These are phyloP conservation scores for Ophiostoma fasciatum DNA, from an alignment of 2,329 filamentous ascomycete species.

Conservation along the genomic window DNA sequence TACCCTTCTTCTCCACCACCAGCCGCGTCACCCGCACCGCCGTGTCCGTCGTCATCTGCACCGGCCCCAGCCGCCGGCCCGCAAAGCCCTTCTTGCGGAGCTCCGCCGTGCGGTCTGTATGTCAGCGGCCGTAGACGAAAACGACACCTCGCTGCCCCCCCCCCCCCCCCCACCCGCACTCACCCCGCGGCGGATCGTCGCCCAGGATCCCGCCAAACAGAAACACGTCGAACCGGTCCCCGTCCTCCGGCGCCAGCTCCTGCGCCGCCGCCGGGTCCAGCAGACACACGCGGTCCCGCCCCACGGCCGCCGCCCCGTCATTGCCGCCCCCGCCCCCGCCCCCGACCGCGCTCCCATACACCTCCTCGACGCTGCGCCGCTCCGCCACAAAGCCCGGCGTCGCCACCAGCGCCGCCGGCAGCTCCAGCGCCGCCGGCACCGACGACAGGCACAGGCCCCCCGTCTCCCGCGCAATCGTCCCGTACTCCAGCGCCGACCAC, in stretches of 20 bases:
- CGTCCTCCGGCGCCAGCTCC: conserved; percentile 73
- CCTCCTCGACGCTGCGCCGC: conserved; percentile 62
- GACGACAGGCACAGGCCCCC: conserved; percentile 68
- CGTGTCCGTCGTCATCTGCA: conserved; percentile 98
- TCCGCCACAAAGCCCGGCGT: conserved; percentile 56
- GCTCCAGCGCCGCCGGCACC: conserved; percentile 48
- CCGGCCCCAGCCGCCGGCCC: conserved; percentile 72
- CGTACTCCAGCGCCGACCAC: conserved; percentile 92
- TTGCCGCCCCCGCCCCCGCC: too few relatives aligned
- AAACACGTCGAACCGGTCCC: conserved; percentile 72
- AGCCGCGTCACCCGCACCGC: conserved; percentile 87
- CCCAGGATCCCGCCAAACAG: conserved; percentile 93
- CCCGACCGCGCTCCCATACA: conserved; percentile 60
- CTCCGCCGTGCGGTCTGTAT: conserved; percentile 80
- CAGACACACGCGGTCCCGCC: conserved; percentile 56
- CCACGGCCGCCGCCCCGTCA: conserved; percentile 48
- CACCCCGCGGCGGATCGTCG: conserved; percentile 86
- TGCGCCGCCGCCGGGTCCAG: conserved; percentile 72
- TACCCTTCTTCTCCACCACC: conserved; percentile 72
- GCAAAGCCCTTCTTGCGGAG: conserved; percentile 84
- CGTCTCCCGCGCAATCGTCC: conserved; percentile 72
- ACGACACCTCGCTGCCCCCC: too few relatives aligned
- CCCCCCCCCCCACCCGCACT: too few relatives aligned
- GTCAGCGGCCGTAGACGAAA: conserved; percentile 7
- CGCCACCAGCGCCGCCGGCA: conserved; percentile 41